phyloP scores from a whole-genome alignment of 805 yeast species.

The Candida odintsovae region DNA sequence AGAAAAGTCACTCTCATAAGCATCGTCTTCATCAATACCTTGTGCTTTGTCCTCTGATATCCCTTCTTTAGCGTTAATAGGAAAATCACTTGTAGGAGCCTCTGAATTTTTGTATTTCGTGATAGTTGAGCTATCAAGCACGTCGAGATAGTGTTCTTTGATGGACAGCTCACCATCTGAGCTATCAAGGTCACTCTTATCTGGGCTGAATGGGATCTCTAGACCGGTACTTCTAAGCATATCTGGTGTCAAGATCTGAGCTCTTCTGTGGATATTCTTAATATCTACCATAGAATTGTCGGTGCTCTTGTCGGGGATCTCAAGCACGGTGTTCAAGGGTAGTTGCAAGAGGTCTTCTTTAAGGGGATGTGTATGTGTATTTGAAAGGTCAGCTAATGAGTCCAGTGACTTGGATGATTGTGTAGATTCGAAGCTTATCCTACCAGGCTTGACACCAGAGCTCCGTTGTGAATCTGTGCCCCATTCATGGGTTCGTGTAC shows the following conservation, averaged over 20 bases:
- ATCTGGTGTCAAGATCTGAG: constrained; percentile 21
- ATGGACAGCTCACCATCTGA: not conserved
- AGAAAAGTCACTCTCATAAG: constrained; percentile 35
- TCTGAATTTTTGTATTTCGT: not conserved
- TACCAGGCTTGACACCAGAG: not conserved
- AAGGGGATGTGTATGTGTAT: not conserved
- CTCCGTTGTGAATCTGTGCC: constrained; percentile 22
- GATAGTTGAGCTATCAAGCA: not conserved
- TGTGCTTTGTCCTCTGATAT: not conserved
- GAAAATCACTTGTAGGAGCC: not conserved
- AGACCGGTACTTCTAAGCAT: constrained; percentile 2
- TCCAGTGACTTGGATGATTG: constrained; percentile 1
- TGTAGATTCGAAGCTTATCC: constrained; percentile 4
- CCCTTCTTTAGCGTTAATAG: not conserved
- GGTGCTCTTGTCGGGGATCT: constrained; percentile 12
- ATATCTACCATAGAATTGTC: constrained; percentile 2
- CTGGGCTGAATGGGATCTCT: not conserved
- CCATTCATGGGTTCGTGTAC: constrained; percentile 48
- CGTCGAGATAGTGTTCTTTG: not conserved
- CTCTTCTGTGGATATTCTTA: constrained; percentile 19
- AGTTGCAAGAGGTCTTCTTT: constrained; percentile 8
- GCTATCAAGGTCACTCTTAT: not conserved
- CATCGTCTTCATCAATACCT: not conserved
- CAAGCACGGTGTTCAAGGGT: constrained; percentile 17
- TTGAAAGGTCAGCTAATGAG: not conserved